Base-by-base conservation (phyloP, 139 green algal genomes). In the Ettlia oleoabundans region DNA sequence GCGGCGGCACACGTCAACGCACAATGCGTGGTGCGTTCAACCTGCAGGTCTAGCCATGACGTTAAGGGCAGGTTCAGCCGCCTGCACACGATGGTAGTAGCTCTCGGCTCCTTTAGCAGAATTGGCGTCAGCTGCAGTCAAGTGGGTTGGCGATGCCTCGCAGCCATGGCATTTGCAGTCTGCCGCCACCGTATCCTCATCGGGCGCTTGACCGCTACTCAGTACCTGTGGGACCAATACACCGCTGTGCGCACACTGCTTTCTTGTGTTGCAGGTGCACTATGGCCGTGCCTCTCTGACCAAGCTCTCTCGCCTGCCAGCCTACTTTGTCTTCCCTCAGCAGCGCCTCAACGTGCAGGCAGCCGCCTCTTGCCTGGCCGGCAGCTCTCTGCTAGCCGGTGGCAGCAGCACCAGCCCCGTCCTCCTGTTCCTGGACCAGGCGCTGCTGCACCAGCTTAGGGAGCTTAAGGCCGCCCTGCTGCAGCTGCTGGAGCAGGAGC, bases 201-300 rank as follows among this genome's bases (percentile, higher is more conserved):
- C n/a, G n/a, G n/a, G n/a, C n/a, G n/a, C n/a, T n/a, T n/a, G n/a
- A n/a, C n/a, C n/a, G n/a, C n/a, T n/a, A n/a, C n/a, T n/a, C n/a
- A n/a, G n/a, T n/a, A n/a, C n/a, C n/a, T n/a, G n/a, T n/a, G n/a
- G n/a, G n/a, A n/a, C n/a, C n/a, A n/a, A n/a, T n/a, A n/a, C n/a
- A n/a, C n/a, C n/a, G n/a, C n/a, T n/a, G n/a, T n/a, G n/a, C n/a
- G n/a, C n/a, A n/a, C n/a, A n/a, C n/a, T n/a, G n/a, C n/a, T n/a
- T 58, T 58, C 47, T 15, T 58, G 47, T 58, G 13, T 15, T 58
- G 47, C 88, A 96, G 93, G 61, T 99, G 1, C 96, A 99, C 77
- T 99, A 97, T 83, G 96, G 96, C 35, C 85, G 81, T 13, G 92
- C 96, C 38, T 98, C 95, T 3, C 79, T 99, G 32, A 90, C 84